Base-by-base conservation (phyloP, 2,329 filamentous ascomycete species). In the Alternaria longipes region DNA sequence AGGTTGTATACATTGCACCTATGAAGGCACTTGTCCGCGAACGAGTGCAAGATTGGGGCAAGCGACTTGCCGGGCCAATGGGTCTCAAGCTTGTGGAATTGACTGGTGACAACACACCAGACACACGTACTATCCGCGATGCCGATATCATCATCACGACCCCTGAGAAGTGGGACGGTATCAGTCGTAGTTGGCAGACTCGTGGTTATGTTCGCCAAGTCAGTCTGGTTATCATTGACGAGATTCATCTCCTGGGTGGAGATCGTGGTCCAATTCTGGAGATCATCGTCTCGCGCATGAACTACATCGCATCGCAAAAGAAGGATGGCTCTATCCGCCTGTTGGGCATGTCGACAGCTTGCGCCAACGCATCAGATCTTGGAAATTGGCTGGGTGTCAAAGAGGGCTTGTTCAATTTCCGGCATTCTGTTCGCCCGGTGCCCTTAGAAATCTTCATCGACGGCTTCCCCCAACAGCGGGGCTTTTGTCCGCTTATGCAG, bases 151-250 rank as follows among this genome's bases (percentile, higher is more conserved):
- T 99, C 71, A 93, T 99, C 72, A 99, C 95, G 0, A 99, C 96
- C 0, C 96, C 95, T n/a, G 95, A 99, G 81, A 99, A 99, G 78
- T 99, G 95, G 95, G 96, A 99, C 76, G 96, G 96, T 87, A 98
- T 99, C 69, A 97, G 93, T 71, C 91, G 95, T 86, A 97, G 92
- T 74, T 99, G 96, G 95, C 94, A 98, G 79, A 98, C 94, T 5
- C 91, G 95, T 87, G 91, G 92, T 62, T 99, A 99, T 69, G 95
- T 99, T 41, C 89, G 93, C 54, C 91, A 97, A 79, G 95, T 99
- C 61, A 94, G 93, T 62, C 83, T 99, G 16, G 95, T 99, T 54
- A 97, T 99, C 64, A 99, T 99, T 68, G 95, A 99, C 73, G 95
- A 99, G 81, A 99, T 99, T 59, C 95, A 99, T 80, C 83, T 99